Evolutionary conservation across 805 yeast genomes (phyloP).

Genomic region (Danielia reshetovae): DNA sequence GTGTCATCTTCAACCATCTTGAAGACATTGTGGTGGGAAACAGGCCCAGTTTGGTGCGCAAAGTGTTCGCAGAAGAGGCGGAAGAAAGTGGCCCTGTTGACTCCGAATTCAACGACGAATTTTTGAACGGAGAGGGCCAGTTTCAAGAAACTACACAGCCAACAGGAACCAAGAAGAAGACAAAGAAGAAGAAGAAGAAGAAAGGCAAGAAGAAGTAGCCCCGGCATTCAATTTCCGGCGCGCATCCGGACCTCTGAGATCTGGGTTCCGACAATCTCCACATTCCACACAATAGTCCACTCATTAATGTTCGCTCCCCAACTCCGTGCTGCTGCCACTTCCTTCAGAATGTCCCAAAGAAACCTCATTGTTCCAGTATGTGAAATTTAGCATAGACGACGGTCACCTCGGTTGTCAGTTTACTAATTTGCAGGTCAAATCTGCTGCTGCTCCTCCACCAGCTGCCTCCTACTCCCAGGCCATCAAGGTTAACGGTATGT

Average conservation of each 20-base stretch:
- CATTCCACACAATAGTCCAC: slow-evolving; percentile 4
- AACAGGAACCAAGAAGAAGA: slow-evolving; percentile 3
- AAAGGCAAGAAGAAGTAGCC: slow-evolving; percentile 22
- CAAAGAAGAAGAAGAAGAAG: slow-evolving; percentile 27
- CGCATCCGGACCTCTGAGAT: not conserved
- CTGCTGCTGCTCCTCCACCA: slow-evolving; percentile 88
- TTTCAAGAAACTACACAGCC: slow-evolving; percentile 11
- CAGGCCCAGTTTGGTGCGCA: not conserved
- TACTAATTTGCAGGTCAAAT: slow-evolving; percentile 44
- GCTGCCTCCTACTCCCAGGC: slow-evolving; percentile 98
- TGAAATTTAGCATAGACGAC: not conserved
- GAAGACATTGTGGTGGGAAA: not conserved
- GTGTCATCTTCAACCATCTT: slow-evolving; percentile 1
- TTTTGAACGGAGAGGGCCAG: slow-evolving; percentile 25
- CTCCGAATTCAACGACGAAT: slow-evolving; percentile 29
- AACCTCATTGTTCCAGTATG: slow-evolving; percentile 18
- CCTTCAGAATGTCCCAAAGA: slow-evolving; percentile 17
- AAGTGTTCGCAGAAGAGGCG: slow-evolving; percentile 4
- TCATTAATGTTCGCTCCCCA: slow-evolving; percentile 24
- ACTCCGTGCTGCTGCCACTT: slow-evolving; percentile 10
- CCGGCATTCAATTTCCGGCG: not conserved
- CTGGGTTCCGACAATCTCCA: slow-evolving; percentile 17
- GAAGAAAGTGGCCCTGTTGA: slow-evolving; percentile 11
- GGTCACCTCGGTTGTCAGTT: slow-evolving; percentile 6
- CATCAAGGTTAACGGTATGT: slow-evolving; percentile 69